Percentiles rank a stretch among this genome's conserved stretches.
Evolutionary conservation across 768 basidiomycete genomes (phyloP).

Genomic region (Gloeopeniophorella convolvens): DNA sequence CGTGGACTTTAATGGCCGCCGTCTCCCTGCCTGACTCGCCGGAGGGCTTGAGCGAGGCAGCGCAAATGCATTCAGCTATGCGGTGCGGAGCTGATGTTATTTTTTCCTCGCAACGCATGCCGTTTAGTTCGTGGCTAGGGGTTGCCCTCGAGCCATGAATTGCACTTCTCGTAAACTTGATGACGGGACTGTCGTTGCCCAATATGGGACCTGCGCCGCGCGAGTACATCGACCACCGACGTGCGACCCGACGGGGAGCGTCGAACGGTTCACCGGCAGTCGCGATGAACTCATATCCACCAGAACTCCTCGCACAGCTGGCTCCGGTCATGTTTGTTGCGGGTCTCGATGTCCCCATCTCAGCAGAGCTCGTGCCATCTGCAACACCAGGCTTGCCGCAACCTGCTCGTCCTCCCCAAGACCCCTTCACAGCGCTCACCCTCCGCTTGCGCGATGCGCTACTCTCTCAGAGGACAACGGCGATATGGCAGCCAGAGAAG

Average conservation of each 20-base stretch:
- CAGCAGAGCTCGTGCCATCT: slow-evolving; percentile 17
- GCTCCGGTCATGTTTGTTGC: slow-evolving; percentile 94
- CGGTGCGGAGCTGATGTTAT: no score
- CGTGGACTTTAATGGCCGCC: no score
- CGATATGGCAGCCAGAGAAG: slow-evolving; percentile 70
- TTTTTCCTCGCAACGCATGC: no score
- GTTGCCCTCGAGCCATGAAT: no score
- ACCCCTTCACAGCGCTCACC: slow-evolving; percentile 56
- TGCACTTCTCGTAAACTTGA: no score
- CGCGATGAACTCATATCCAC: slow-evolving; percentile 87
- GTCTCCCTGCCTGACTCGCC: no score
- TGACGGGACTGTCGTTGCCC: no score
- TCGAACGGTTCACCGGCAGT: neutral
- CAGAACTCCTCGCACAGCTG: slow-evolving; percentile 82
- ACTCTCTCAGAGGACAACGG: slow-evolving; percentile 50
- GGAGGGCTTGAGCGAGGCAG: no score
- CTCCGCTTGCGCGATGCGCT: slow-evolving; percentile 65
- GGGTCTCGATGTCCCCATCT: slow-evolving; percentile 49
- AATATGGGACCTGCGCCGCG: neutral
- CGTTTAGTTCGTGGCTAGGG: no score
- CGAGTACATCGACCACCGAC: neutral
- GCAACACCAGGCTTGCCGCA: slow-evolving; percentile 24
- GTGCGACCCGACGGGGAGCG: neutral
- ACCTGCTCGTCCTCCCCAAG: slow-evolving; percentile 35
- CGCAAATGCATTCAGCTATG: no score